A percentile compares a stretch with the other conserved stretches of the same genome.
Evolutionary conservation across 768 basidiomycete species (phyloP).

Genomic region (Hypholoma fasciculare): DNA sequence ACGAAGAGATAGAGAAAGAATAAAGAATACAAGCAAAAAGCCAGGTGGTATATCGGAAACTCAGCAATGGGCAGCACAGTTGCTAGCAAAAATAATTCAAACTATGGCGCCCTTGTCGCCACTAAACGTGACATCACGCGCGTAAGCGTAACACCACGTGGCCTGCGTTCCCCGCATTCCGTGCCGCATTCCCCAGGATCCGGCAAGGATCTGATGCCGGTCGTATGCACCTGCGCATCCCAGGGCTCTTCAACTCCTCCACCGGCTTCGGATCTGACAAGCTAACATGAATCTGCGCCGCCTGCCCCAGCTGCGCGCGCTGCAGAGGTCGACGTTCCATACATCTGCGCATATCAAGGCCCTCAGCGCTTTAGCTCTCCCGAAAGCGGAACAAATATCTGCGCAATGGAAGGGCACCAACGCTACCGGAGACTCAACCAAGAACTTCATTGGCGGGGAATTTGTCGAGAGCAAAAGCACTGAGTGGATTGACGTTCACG

Average conservation of each 20-base stretch:
- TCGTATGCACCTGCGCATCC: neutral
- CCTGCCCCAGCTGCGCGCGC: constrained; percentile 29
- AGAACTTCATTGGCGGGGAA: constrained; percentile 90
- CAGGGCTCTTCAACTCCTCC: neutral
- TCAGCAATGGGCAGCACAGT: neutral
- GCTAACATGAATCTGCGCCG: constrained; percentile 31
- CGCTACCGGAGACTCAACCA: constrained; percentile 82
- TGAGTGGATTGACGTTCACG: constrained; percentile 84
- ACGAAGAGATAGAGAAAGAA: neutral
- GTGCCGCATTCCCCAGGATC: neutral
- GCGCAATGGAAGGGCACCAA: constrained; percentile 85
- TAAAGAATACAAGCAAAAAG: neutral
- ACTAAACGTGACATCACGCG: neutral
- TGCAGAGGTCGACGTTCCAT: constrained; percentile 37
- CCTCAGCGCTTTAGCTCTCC: constrained; percentile 53
- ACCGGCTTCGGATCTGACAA: neutral
- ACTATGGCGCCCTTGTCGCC: neutral
- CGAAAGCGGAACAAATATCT: constrained; percentile 70
- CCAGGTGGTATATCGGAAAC: neutral
- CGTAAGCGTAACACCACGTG: neutral
- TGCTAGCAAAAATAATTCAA: neutral
- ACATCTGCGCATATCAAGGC: constrained; percentile 46
- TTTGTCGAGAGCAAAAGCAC: constrained; percentile 80
- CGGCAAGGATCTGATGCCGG: neutral
- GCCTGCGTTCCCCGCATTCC: constrained; percentile 3